Conservation (phyloP, 805 yeast species). For the Wickerhamiella azymoides region DNA sequence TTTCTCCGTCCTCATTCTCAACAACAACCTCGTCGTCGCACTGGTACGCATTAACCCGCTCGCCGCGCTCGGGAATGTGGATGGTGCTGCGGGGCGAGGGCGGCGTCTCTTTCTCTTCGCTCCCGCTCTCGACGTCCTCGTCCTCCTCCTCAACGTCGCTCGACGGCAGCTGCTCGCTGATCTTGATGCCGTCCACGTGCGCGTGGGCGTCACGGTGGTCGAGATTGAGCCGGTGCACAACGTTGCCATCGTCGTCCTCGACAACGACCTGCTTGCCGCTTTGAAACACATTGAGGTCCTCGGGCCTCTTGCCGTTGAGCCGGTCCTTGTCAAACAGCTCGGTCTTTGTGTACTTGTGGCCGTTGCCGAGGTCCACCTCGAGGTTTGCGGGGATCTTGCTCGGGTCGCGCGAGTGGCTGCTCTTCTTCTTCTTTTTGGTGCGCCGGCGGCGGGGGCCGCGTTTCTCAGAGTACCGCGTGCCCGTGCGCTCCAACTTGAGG, state of each 20-base stretch:
- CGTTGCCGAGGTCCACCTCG: slow-evolving; percentile 11
- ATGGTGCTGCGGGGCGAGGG: not conserved
- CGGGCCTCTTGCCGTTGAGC: slow-evolving; percentile 17
- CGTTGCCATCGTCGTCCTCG: slow-evolving; percentile 77
- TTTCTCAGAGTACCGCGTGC: slow-evolving; percentile 38
- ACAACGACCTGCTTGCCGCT: slow-evolving; percentile 61
- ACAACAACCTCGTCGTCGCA: slow-evolving; percentile 64
- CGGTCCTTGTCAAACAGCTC: slow-evolving; percentile 13
- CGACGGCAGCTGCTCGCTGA: slow-evolving; percentile 8
- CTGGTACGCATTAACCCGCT: slow-evolving; percentile 45
- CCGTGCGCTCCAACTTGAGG: slow-evolving; percentile 70
- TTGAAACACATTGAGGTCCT: slow-evolving; percentile 35
- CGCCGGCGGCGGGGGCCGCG: not conserved
- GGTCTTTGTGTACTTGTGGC: slow-evolving; percentile 13
- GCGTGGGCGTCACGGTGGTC: slow-evolving; percentile 14
- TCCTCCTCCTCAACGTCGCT: not conserved
- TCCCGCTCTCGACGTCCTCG: too few species aligned
- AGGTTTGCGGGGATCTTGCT: slow-evolving; percentile 12
- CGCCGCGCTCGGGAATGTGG: slow-evolving; percentile 11
- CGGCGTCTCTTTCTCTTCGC: too few species aligned
- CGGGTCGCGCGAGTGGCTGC: not conserved
- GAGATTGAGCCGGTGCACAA: slow-evolving; percentile 41
- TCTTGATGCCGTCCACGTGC: slow-evolving; percentile 6
- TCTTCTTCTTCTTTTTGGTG: not conserved
- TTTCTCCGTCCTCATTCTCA: slow-evolving; percentile 87